These are phyloP conservation scores for Aspergillus ustus DNA, from an alignment of 2,329 filamentous ascomycete genomes.

Conservation along the genomic window DNA sequence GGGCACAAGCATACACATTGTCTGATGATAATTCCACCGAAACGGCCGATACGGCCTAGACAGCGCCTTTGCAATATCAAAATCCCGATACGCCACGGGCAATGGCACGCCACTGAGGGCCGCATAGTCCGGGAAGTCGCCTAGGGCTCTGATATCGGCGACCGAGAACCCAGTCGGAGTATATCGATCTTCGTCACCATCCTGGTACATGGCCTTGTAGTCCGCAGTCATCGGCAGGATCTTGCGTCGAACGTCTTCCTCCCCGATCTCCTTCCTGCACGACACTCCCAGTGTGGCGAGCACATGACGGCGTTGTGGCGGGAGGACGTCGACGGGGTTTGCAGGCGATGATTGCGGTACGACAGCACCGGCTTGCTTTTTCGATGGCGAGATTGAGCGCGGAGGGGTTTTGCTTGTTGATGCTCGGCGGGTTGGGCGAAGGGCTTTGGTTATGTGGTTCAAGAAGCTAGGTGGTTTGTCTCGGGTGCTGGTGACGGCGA, in stretches of 20 bases:
- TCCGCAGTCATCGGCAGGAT: slow-evolving; percentile 48
- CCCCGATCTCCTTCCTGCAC: slow-evolving; percentile 29
- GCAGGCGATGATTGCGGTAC: slow-evolving; percentile 18
- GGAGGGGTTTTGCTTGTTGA: slow-evolving; percentile 59
- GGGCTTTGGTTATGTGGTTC: slow-evolving; percentile 35
- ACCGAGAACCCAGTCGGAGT: slow-evolving; percentile 73
- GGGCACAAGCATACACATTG: slow-evolving; percentile 71
- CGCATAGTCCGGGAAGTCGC: slow-evolving; percentile 80
- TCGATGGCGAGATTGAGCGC: slow-evolving; percentile 57
- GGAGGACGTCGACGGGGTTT: slow-evolving; percentile 55
- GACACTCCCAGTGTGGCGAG: slow-evolving; percentile 41
- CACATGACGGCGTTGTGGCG: slow-evolving; percentile 56
- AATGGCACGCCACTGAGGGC: slow-evolving; percentile 73
- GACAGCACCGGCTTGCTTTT: slow-evolving; percentile 37
- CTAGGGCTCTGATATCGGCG: slow-evolving; percentile 70
- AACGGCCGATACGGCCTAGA: slow-evolving; percentile 81
- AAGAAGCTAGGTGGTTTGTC: slow-evolving; percentile 43
- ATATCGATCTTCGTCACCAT: slow-evolving; percentile 45
- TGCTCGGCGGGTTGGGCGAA: slow-evolving; percentile 44
- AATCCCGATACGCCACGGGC: slow-evolving; percentile 66
- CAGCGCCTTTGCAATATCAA: slow-evolving; percentile 69
- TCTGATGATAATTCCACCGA: slow-evolving; percentile 84
- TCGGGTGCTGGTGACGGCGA: slow-evolving; percentile 33
- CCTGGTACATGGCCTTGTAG: slow-evolving; percentile 38
- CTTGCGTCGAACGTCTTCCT: slow-evolving; percentile 38